Evolutionary conservation across 306 rosid species (phyloP).

Genomic region (Lathyrus sativus): DNA sequence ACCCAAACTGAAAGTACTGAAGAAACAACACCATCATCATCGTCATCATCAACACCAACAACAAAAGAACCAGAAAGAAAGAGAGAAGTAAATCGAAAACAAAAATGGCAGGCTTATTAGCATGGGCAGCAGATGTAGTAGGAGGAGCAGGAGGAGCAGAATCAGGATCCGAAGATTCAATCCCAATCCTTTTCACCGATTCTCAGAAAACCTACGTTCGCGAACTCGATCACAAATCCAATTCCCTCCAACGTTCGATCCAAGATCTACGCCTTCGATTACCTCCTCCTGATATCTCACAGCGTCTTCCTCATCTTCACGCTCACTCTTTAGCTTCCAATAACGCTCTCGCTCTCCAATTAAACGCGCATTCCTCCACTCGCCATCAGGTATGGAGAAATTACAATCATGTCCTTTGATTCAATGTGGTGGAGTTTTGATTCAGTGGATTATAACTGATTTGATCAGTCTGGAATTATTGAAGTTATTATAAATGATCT

Average conservation of each 20-base stretch:
- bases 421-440: not conserved
- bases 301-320: slow-evolving; percentile 93
- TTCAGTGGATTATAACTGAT: too few relatives aligned
- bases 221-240: slow-evolving; percentile 62
- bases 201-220: slow-evolving; percentile 65
- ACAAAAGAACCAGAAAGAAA: not conserved
- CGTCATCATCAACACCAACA: too few relatives aligned
- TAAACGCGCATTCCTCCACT: slow-evolving; percentile 49
- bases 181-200: slow-evolving; percentile 62
- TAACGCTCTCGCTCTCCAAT: slow-evolving; percentile 55
- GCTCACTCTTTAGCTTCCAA: slow-evolving; percentile 93
- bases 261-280: slow-evolving; percentile 82
- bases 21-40: not conserved
- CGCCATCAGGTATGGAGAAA: slow-evolving; percentile 54
- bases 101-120: slow-evolving; percentile 82
- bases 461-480: too few relatives aligned
- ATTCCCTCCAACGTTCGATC: slow-evolving; percentile 71
- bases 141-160: slow-evolving; percentile 56
- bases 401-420: not conserved
- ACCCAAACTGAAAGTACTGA: not conserved
- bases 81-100: not conserved
- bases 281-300: slow-evolving; percentile 88
- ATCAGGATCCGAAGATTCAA: slow-evolving; percentile 40
- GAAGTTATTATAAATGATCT: too few relatives aligned
- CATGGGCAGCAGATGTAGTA: slow-evolving; percentile 98